Conservation (phyloP, 768 basidiomycete species). For the Pisolithus microcarpus region DNA sequence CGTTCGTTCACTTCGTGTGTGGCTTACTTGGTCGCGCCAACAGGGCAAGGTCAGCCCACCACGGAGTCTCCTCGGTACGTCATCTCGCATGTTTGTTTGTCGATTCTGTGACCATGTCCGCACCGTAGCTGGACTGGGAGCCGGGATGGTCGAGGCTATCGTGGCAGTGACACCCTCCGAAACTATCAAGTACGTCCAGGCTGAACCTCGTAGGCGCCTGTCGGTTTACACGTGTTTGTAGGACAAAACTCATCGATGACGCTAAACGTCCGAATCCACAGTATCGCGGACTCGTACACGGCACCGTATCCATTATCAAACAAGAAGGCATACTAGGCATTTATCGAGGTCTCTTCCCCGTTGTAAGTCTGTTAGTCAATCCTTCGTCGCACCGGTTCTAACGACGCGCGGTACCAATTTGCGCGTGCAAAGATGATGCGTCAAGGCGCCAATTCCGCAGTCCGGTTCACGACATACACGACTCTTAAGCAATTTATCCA, state of each 20-base stretch:
- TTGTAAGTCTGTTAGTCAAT: conserved; percentile 46
- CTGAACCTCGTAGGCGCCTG: background rate
- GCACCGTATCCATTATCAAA: conserved; percentile 68
- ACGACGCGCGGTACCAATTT: too few relatives aligned
- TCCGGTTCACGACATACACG: conserved; percentile 92
- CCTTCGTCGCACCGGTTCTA: too few relatives aligned
- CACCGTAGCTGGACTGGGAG: conserved; percentile 62
- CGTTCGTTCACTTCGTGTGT: background rate
- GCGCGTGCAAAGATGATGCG: conserved; percentile 70
- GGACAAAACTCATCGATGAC: conserved; percentile 96
- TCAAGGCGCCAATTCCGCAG: conserved; percentile 95
- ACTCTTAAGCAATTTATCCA: conserved; percentile 92
- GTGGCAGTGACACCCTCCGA: conserved; percentile 96
- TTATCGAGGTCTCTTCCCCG: conserved; percentile 90
- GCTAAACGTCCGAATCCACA: conserved; percentile 77
- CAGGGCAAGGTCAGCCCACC: conserved; percentile 91
- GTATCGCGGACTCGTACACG: conserved; percentile 84
- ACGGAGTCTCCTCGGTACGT: conserved; percentile 70
- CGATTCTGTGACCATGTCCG: background rate
- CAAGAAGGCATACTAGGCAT: conserved; percentile 82
- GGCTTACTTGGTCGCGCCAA: background rate
- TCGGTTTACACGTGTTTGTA: conserved; percentile 24
- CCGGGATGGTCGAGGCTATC: conserved; percentile 87
- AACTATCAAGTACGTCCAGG: conserved; percentile 81
- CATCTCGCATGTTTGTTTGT: background rate